Evolutionary conservation across 2,329 filamentous ascomycete species (phyloP).

Genomic region (Clonostachys rhizophaga): DNA sequence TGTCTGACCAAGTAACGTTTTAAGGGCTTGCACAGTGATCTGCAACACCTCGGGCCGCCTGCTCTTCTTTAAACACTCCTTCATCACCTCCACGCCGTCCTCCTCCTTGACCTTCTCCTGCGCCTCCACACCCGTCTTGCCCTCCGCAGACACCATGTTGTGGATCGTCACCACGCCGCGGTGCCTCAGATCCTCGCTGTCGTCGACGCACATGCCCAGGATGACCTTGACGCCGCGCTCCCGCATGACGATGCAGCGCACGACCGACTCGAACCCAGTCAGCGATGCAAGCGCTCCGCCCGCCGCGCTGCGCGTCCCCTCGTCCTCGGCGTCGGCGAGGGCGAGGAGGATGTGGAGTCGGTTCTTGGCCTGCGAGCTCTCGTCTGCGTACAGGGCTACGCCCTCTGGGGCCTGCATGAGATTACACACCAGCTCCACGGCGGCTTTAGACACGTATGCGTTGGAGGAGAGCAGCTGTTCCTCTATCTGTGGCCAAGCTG

Average conservation of each 20-base stretch:
- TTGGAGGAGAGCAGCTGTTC: slow-evolving; percentile 79
- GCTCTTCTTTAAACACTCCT: slow-evolving; percentile 64
- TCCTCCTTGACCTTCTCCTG: slow-evolving; percentile 55
- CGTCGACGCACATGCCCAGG: slow-evolving; percentile 74
- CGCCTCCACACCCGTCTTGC: slow-evolving; percentile 58
- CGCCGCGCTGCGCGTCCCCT: slow-evolving; percentile 74
- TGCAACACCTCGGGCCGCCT: slow-evolving; percentile 66
- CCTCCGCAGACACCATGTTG: slow-evolving; percentile 67
- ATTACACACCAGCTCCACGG: slow-evolving; percentile 89
- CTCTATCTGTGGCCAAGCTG: slow-evolving; percentile 72
- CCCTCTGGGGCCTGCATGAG: slow-evolving; percentile 68
- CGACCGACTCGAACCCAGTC: slow-evolving; percentile 71
- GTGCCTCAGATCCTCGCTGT: slow-evolving; percentile 62
- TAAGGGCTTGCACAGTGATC: slow-evolving; percentile 67
- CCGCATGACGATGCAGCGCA: slow-evolving; percentile 64
- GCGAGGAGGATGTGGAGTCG: slow-evolving; percentile 82
- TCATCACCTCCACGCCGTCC: slow-evolving; percentile 64
- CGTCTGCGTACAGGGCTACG: slow-evolving; percentile 65
- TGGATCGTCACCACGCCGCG: slow-evolving; percentile 71
- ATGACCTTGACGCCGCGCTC: slow-evolving; percentile 72
- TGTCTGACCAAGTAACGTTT: slow-evolving; percentile 50
- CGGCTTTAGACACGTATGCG: slow-evolving; percentile 70
- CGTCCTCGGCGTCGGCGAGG: slow-evolving; percentile 80
- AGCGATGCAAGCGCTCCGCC: slow-evolving; percentile 85
- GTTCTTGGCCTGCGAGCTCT: slow-evolving; percentile 61